phyloP scores from a whole-genome alignment of 495 filamentous ascomycete genomes.

The Aspergillus olivimuriae region DNA sequence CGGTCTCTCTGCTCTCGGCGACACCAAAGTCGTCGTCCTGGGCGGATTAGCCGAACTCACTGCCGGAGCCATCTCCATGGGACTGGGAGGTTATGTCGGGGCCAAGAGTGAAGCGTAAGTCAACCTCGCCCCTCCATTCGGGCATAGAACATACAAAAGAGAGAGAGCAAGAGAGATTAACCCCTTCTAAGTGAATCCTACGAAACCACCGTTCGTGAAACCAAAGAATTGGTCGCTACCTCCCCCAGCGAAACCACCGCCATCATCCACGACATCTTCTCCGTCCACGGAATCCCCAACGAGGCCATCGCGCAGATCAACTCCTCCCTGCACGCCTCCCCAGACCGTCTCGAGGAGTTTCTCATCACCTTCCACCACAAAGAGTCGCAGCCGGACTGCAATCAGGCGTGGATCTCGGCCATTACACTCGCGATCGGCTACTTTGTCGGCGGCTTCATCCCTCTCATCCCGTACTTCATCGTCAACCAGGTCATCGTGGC shows the following conservation, averaged over 20 bases:
- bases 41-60: slow-evolving; percentile 51
- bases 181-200: slow-evolving; percentile 38
- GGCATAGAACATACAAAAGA: no score
- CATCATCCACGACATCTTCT: slow-evolving; percentile 46
- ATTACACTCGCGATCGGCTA: slow-evolving; percentile 64
- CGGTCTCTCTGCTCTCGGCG: slow-evolving; percentile 46
- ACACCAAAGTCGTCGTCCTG: slow-evolving; percentile 48
- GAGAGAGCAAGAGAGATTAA: slow-evolving; percentile 1
- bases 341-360: slow-evolving; percentile 46
- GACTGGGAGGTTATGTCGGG: slow-evolving; percentile 54
- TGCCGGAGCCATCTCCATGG: slow-evolving; percentile 53
- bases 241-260: slow-evolving; percentile 31
- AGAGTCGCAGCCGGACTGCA: slow-evolving; percentile 42
- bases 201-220: slow-evolving; percentile 39
- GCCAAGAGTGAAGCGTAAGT: slow-evolving; percentile 62
- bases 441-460: slow-evolving; percentile 65
- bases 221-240: slow-evolving; percentile 31
- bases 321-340: slow-evolving; percentile 38
- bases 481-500: slow-evolving; percentile 48
- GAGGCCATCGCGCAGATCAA: slow-evolving; percentile 37
- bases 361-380: slow-evolving; percentile 52
- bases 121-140: slow-evolving; percentile 5
- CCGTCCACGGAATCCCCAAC: slow-evolving; percentile 41
- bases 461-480: slow-evolving; percentile 69
- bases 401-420: slow-evolving; percentile 51